Evolutionary conservation across 345 rosid species (phyloP).

Genomic region (Tarenaya hassleriana): DNA sequence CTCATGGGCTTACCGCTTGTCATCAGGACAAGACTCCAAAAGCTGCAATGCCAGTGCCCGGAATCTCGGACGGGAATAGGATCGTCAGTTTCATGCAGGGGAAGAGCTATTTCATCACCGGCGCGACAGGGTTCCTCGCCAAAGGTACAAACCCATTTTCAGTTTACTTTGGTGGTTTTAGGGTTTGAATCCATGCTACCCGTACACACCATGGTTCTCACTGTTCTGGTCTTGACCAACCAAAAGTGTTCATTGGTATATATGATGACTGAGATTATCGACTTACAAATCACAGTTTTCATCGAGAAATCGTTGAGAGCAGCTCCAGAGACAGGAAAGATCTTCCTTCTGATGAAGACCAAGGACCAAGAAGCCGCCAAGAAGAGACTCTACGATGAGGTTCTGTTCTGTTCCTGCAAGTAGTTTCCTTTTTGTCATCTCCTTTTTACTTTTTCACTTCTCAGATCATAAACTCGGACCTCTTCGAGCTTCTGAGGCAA

Average conservation of each 20-base stretch:
- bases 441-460: not conserved
- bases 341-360: slow-evolving; percentile 28
- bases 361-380: slow-evolving; percentile 24
- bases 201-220: too few species aligned
- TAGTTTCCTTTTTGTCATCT: not conserved
- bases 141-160: too few species aligned
- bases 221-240: too few species aligned
- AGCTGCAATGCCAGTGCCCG: not conserved
- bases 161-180: too few species aligned
- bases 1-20: not conserved
- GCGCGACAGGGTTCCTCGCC: slow-evolving; percentile 38
- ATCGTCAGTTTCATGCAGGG: slow-evolving; percentile 20
- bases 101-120: slow-evolving; percentile 33
- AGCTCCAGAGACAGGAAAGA: slow-evolving; percentile 25
- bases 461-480: slow-evolving; percentile 29
- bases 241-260: too few species aligned
- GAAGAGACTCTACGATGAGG: slow-evolving; percentile 22
- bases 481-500: slow-evolving; percentile 23
- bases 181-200: too few species aligned
- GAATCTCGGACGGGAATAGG: not conserved
- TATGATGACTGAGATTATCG: too few species aligned
- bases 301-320: slow-evolving; percentile 35
- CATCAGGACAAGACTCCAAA: not conserved
- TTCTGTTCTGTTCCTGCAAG: slow-evolving; percentile 8
- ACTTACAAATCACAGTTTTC: too few species aligned